These are phyloP conservation scores for Tuber aestivum DNA, from an alignment of 495 filamentous ascomycete genomes.

Conservation along the genomic window DNA sequence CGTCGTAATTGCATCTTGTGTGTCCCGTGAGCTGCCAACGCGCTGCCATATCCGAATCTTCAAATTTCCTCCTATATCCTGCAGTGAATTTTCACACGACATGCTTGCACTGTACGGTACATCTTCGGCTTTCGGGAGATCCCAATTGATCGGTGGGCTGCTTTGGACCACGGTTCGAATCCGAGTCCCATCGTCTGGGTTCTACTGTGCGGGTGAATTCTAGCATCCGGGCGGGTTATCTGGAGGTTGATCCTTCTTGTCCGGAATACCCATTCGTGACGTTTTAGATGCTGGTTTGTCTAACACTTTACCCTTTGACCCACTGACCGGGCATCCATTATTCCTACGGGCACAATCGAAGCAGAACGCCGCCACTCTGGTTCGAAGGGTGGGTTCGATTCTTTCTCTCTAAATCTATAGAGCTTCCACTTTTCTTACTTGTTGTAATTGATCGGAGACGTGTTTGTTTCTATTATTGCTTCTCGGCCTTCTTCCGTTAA, in stretches of 20 bases:
- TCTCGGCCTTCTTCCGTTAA: not conserved
- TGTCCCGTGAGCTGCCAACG: not conserved
- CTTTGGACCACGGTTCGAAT: not conserved
- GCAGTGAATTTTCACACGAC: not conserved
- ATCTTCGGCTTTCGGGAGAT: not conserved
- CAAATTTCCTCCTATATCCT: not conserved
- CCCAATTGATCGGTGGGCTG: not conserved
- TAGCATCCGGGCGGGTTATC: not conserved
- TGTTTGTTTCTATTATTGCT: not conserved
- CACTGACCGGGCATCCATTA: not conserved
- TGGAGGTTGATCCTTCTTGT: not conserved
- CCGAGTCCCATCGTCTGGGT: not conserved
- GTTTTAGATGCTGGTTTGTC: not conserved
- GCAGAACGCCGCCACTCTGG: not conserved
- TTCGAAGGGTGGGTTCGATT: not conserved
- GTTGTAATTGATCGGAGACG: not conserved
- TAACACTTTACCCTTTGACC: not conserved
- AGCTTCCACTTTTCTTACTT: not conserved
- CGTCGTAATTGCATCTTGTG: not conserved
- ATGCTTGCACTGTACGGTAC: no score
- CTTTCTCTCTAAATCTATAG: not conserved
- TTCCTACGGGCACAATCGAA: not conserved
- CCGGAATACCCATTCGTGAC: not conserved
- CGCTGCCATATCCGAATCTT: not conserved
- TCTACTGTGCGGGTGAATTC: not conserved